Percentiles rank a stretch among this genome's conserved stretches.
Conservation (phyloP, 345 rosid species). For the Euclidium syriacum region DNA sequence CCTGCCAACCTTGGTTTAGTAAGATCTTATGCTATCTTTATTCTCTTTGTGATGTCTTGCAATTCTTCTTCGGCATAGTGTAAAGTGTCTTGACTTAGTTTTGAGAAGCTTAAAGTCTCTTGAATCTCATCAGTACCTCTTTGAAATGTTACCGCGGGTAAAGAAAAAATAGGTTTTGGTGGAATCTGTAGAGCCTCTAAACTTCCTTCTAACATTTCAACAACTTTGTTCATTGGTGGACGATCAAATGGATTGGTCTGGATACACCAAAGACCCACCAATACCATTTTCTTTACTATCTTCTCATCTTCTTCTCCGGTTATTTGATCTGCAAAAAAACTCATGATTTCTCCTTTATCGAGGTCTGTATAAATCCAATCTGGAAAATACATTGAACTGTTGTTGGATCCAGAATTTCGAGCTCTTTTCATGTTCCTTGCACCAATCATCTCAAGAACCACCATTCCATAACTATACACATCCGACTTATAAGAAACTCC, state of each 20-base stretch:
- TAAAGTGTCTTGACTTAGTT: constrained; percentile 3
- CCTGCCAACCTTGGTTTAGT: constrained; percentile 3
- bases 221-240: constrained; percentile 35
- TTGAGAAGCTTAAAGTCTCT: constrained; percentile 8
- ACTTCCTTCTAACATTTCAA: constrained; percentile 37
- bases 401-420: not conserved
- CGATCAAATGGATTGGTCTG: constrained; percentile 42
- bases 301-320: constrained; percentile 19
- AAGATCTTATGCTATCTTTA: not conserved
- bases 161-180: constrained; percentile 18
- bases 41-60: not conserved
- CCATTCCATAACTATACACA: constrained; percentile 51
- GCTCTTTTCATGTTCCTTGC: constrained; percentile 18
- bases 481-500: constrained; percentile 41
- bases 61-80: not conserved
- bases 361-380: constrained; percentile 22
- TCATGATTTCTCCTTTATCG: constrained; percentile 12
- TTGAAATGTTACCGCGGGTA: not conserved
- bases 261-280: constrained; percentile 45
- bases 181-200: constrained; percentile 11
- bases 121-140: not conserved
- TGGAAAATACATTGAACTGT: constrained; percentile 15
- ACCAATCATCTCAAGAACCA: constrained; percentile 43
- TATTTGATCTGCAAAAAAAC: constrained; percentile 2
- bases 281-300: constrained; percentile 26